Evolutionary conservation across 129 eudicot genomes (phyloP).

Genomic region (Scalesia atractyloides): DNA sequence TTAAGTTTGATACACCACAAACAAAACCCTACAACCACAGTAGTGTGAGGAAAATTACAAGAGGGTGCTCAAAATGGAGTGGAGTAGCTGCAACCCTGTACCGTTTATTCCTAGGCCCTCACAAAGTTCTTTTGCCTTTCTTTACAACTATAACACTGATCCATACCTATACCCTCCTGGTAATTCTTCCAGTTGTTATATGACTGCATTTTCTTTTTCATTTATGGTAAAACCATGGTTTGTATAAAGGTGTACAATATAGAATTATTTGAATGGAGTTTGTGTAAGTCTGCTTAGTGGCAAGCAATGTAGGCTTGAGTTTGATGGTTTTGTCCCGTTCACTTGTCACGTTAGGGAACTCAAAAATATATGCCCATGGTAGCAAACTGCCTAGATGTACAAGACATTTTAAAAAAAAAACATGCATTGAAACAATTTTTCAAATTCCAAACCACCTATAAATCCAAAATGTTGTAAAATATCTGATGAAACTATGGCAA

Average conservation of each 20-base stretch:
- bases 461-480: too few species aligned
- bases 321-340: too few species aligned
- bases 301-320: too few species aligned
- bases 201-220: not conserved
- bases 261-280: too few species aligned
- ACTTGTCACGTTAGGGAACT: too few species aligned
- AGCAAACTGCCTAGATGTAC: too few species aligned
- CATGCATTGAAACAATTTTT: too few species aligned
- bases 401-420: too few species aligned
- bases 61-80: conserved; percentile 49
- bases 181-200: not conserved
- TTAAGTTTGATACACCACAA: not conserved
- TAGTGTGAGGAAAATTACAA: conserved; percentile 3
- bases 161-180: conserved; percentile 45
- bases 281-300: too few species aligned
- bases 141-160: conserved; percentile 58
- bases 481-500: too few species aligned
- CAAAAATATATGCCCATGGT: too few species aligned
- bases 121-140: conserved; percentile 58
- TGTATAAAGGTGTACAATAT: not conserved
- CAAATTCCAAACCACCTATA: too few species aligned
- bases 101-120: conserved; percentile 50
- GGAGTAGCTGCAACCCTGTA: conserved; percentile 49
- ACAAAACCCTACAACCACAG: not conserved
- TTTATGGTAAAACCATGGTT: not conserved